Conservation (phyloP, 192 early-diverging fungal genomes). For the Chytriomyces sp. region DNA sequence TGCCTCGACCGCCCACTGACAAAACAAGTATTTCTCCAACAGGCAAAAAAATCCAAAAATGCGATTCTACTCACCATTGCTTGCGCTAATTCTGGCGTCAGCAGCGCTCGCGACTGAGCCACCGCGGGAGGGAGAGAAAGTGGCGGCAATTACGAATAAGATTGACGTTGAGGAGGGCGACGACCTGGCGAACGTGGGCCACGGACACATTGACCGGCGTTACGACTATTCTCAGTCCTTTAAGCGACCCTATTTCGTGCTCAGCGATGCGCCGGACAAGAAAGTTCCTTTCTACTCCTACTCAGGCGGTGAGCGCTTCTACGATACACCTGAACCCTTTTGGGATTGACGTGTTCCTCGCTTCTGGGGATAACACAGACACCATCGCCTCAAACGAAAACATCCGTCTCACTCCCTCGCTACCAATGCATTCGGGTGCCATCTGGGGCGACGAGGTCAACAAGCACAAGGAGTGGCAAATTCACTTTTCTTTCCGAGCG, state of each 20-base stretch:
- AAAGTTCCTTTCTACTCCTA: conserved; percentile 35
- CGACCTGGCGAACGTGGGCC: conserved; percentile 10
- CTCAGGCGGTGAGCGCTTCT: conserved; percentile 21
- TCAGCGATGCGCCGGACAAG: conserved; percentile 13
- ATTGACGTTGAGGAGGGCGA: not conserved
- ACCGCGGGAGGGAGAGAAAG: not conserved
- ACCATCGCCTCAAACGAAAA: conserved; percentile 29
- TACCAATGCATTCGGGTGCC: conserved; percentile 55
- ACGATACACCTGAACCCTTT: too few species aligned
- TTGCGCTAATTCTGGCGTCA: not conserved
- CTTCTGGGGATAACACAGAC: conserved; percentile 21
- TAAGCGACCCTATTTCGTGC: conserved; percentile 44
- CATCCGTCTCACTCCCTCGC: conserved; percentile 60
- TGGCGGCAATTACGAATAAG: not conserved
- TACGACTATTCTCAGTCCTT: conserved; percentile 44
- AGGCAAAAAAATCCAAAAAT: too few species aligned
- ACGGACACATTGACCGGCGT: conserved; percentile 27
- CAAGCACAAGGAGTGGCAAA: conserved; percentile 71
- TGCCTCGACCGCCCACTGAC: too few species aligned
- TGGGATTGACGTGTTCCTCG: not conserved
- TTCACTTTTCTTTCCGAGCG: conserved; percentile 63
- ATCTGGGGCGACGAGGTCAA: conserved; percentile 67
- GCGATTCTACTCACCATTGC: too few species aligned
- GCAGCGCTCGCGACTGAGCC: not conserved
- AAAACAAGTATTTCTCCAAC: too few species aligned